Evolutionary conservation across 768 basidiomycete species (phyloP).

Genomic region (Strobilomyces dryophilus): DNA sequence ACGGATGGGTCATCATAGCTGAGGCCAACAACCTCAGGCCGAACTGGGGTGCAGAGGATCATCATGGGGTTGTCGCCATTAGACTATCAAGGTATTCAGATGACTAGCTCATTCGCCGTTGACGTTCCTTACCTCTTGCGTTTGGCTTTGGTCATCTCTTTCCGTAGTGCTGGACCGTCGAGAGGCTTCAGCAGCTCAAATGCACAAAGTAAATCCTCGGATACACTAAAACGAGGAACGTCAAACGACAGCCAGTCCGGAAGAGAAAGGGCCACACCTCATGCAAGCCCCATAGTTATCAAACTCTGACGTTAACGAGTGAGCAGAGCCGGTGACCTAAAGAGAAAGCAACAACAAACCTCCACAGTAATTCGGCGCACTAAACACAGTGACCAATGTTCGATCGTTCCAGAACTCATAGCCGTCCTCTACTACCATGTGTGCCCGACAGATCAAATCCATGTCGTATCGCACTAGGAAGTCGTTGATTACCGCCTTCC

Average conservation of each 20-base stretch:
- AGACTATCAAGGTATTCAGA: slow-evolving; percentile 19
- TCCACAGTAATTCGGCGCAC: slow-evolving; percentile 95
- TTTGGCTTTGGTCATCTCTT: slow-evolving; percentile 98
- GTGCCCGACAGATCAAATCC: slow-evolving; percentile 98
- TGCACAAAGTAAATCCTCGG: slow-evolving; percentile 94
- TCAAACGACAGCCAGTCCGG: slow-evolving; percentile 8
- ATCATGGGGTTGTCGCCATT: slow-evolving; percentile 33
- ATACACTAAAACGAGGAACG: slow-evolving; percentile 55
- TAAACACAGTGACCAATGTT: slow-evolving; percentile 97
- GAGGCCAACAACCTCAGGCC: slow-evolving; percentile 7
- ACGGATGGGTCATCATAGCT: slow-evolving; percentile 4
- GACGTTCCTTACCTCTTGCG: slow-evolving; percentile 73
- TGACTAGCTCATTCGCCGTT: neutral
- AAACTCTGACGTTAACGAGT: slow-evolving; percentile 55
- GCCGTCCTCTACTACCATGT: slow-evolving; percentile 99
- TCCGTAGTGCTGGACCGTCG: slow-evolving; percentile 89
- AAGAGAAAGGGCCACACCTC: slow-evolving; percentile 50
- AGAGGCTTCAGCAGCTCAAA: slow-evolving; percentile 96
- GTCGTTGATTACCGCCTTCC: slow-evolving; percentile 94
- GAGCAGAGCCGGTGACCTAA: slow-evolving; percentile 6
- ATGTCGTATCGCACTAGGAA: slow-evolving; percentile 95
- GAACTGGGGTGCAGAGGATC: neutral
- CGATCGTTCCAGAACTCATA: slow-evolving; percentile 99
- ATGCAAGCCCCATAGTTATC: slow-evolving; percentile 95
- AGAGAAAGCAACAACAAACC: slow-evolving; percentile 49